Conservation (phyloP, 2,329 filamentous ascomycete genomes). For the Scleromitrula shiraiana region DNA sequence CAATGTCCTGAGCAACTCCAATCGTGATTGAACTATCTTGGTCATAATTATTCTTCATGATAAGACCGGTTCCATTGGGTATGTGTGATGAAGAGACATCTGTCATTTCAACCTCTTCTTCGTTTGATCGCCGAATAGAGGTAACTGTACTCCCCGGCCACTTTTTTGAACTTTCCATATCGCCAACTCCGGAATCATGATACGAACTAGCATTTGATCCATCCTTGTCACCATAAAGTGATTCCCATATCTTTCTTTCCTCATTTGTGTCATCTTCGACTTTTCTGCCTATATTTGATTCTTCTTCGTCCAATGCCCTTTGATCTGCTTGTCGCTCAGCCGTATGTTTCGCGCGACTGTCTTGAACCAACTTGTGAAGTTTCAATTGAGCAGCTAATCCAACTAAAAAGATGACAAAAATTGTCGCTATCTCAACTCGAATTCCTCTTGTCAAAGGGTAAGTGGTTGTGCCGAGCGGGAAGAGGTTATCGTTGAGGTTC, state of each 20-base stretch:
- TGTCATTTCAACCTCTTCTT: conserved; percentile 47
- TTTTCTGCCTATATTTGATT: conserved; percentile 61
- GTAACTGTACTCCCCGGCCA: conserved; percentile 19
- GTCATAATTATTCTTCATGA: conserved; percentile 35
- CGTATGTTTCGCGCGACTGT: conserved; percentile 47
- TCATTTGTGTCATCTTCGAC: conserved; percentile 54
- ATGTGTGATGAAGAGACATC: conserved; percentile 30
- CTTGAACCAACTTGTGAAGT: conserved; percentile 73
- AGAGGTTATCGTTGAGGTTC: conserved; percentile 70
- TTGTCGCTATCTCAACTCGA: conserved; percentile 72
- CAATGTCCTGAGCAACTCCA: conserved; percentile 23
- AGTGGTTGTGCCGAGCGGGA: conserved; percentile 66
- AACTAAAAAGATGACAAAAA: conserved; percentile 64
- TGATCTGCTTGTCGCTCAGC: conserved; percentile 42
- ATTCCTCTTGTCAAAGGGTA: conserved; percentile 86
- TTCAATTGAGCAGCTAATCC: conserved; percentile 80
- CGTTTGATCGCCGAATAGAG: conserved; percentile 31
- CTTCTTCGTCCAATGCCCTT: conserved; percentile 51
- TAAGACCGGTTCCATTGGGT: conserved; percentile 33
- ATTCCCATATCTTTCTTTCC: conserved; percentile 68
- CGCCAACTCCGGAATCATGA: conserved; percentile 30
- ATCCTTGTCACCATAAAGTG: conserved; percentile 58
- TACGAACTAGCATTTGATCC: conserved; percentile 18
- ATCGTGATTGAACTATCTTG: conserved; percentile 26
- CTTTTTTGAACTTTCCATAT: conserved; percentile 41